phyloP scores from a whole-genome alignment of 2,329 filamentous ascomycete species.

The Botrytis fabae region DNA sequence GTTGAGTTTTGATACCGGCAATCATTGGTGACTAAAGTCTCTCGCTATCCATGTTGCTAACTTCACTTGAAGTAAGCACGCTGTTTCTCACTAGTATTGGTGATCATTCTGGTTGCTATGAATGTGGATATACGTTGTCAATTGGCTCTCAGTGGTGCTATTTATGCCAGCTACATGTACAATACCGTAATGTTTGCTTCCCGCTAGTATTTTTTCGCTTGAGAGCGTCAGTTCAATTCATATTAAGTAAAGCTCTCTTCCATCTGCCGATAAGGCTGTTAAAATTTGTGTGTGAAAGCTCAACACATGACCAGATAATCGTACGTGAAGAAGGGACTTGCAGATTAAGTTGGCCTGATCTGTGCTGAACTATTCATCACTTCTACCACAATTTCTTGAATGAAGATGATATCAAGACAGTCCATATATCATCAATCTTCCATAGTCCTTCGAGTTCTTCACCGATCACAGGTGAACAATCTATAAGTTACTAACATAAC shows the following conservation, averaged over 20 bases:
- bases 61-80: neutral
- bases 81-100: too few species aligned
- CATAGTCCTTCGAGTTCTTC: neutral
- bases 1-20: neutral
- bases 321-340: neutral
- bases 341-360: neutral
- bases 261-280: neutral
- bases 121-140: neutral
- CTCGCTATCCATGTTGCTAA: neutral
- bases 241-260: neutral
- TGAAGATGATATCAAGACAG: neutral
- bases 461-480: too few species aligned
- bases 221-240: too few species aligned
- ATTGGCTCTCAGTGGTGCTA: neutral
- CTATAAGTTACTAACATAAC: neutral
- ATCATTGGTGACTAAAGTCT: neutral
- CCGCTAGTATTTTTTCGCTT: neutral
- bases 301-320: neutral
- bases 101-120: neutral
- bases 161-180: neutral
- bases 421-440: neutral
- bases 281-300: neutral
- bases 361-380: neutral
- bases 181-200: neutral
- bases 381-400: neutral